Evolutionary conservation across 164 flowering plant species (phyloP).

Genomic region (Litsea cubeba): DNA sequence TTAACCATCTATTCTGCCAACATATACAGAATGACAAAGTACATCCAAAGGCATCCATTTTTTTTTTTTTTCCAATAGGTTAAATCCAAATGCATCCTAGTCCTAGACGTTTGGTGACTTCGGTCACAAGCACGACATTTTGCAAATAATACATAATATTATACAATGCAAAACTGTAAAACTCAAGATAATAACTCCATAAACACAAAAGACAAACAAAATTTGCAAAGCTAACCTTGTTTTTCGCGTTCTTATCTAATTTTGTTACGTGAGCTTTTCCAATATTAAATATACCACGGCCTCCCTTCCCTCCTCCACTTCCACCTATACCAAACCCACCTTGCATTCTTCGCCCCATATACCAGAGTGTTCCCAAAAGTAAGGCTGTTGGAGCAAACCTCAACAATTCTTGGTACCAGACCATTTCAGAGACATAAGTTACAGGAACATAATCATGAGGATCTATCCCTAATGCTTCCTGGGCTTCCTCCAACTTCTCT

Average conservation of each 20-base stretch:
- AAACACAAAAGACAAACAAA: conserved; percentile 6
- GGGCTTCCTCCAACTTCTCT: conserved; percentile 96
- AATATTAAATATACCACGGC: conserved; percentile 81
- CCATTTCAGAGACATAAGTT: conserved; percentile 64
- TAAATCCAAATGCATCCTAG: too few relatives aligned
- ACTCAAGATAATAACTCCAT: neutral
- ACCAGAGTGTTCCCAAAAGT: conserved; percentile 64
- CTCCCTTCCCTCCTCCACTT: conserved; percentile 70
- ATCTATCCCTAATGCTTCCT: conserved; percentile 72
- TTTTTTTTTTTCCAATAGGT: neutral
- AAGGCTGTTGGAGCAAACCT: conserved; percentile 71
- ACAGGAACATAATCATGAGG: conserved; percentile 89
- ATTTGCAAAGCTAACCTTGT: conserved; percentile 57
- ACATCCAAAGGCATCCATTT: neutral
- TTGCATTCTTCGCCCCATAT: conserved; percentile 76
- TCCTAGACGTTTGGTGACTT: too few relatives aligned
- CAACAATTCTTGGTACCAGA: conserved; percentile 81
- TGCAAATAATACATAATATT: neutral
- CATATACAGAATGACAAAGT: neutral
- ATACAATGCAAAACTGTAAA: neutral
- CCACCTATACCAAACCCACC: conserved; percentile 81
- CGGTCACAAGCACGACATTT: neutral
- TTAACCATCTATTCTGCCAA: neutral
- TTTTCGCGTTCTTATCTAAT: conserved; percentile 84
- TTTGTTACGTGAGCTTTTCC: conserved; percentile 89